Percentiles rank a stretch among this genome's conserved stretches.
Evolutionary conservation across 2,329 filamentous ascomycete species (phyloP).

Genomic region (Botrytis pseudocinerea): DNA sequence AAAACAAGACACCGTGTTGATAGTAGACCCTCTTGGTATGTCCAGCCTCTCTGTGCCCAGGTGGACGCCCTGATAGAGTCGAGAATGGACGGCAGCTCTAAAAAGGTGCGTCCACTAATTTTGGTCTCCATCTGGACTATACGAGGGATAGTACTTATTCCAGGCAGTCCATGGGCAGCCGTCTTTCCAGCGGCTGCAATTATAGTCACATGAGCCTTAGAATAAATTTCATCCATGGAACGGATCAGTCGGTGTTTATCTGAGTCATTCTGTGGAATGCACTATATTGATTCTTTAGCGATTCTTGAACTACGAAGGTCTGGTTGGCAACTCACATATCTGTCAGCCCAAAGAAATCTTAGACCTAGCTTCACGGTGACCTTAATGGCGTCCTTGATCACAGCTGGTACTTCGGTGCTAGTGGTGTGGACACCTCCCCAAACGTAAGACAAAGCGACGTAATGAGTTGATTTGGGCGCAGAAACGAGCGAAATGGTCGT

Average conservation of each 20-base stretch:
- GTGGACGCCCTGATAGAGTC: neutral
- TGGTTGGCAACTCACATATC: neutral
- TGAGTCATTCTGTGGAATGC: neutral
- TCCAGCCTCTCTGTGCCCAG: neutral
- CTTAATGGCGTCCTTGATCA: neutral
- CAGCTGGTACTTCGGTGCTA: neutral
- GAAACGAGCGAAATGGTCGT: neutral
- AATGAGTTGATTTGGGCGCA: neutral
- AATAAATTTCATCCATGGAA: neutral
- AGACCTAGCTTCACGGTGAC: neutral
- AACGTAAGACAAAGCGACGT: neutral
- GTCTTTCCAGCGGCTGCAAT: neutral
- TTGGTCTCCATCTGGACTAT: neutral
- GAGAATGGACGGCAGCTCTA: neutral
- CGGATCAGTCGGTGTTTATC: neutral
- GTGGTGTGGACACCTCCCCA: neutral
- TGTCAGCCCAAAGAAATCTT: neutral
- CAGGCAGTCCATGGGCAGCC: neutral
- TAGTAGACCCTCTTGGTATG: neutral
- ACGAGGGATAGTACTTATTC: neutral
- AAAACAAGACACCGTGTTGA: neutral
- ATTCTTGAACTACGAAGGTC: rapidly evolving
- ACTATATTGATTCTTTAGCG: neutral
- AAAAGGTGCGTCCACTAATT: neutral
- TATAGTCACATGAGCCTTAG: neutral